phyloP scores from a whole-genome alignment of 139 green algal genomes.

The Desmodesmus armatus region DNA sequence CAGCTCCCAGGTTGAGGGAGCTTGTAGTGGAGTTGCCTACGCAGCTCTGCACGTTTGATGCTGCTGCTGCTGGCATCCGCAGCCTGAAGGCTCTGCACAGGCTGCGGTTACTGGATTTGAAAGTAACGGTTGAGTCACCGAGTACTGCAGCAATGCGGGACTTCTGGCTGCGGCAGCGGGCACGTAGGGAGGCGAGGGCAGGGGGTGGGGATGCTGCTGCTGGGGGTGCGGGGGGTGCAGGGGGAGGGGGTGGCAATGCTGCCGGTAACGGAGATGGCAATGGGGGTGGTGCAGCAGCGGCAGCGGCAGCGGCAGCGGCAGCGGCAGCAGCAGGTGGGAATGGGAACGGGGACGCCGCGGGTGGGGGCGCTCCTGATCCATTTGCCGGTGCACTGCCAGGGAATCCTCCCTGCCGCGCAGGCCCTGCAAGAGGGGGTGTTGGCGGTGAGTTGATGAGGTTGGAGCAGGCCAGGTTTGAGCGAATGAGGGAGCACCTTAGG shows the following conservation, averaged over 20 bases:
- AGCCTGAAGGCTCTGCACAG: background rate
- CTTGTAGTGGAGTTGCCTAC: background rate
- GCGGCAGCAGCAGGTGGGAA: background rate
- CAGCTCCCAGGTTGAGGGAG: conserved; percentile 4
- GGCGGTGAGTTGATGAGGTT: background rate
- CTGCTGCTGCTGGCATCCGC: conserved; percentile 3
- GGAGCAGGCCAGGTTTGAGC: background rate
- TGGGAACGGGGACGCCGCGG: background rate
- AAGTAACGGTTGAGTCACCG: background rate
- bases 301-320: background rate
- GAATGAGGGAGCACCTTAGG: background rate
- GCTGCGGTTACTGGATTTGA: conserved; percentile 12
- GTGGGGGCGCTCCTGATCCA: background rate
- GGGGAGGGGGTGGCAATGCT: background rate
- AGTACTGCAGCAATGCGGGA: no score
- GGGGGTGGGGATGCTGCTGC: background rate
- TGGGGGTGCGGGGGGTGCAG: background rate
- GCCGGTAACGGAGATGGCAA: background rate
- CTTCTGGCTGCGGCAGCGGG: background rate
- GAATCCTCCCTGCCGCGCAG: background rate
- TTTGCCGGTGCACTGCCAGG: background rate
- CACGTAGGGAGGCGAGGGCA: no score
- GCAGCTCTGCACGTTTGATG: background rate
- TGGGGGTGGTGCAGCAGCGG: background rate
- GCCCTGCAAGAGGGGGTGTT: background rate